A percentile compares a stretch with the other conserved stretches of the same genome.
These are phyloP conservation scores for Neurospora discreta DNA, from an alignment of 495 filamentous ascomycete genomes.

Conservation along the genomic window DNA sequence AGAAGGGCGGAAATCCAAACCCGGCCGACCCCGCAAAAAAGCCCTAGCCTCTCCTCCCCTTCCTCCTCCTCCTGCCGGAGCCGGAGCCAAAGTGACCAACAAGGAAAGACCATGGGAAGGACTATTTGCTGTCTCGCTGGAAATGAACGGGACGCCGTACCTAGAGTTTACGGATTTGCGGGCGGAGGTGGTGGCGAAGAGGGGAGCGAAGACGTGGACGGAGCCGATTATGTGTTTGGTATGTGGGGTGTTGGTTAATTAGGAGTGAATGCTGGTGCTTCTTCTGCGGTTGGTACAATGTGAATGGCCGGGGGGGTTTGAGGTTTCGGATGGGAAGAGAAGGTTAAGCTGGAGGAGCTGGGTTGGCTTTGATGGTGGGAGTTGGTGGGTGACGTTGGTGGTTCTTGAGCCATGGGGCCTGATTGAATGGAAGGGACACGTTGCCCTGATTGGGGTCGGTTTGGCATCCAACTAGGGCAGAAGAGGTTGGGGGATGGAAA, in stretches of 20 bases:
- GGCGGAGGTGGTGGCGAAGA: constrained; percentile 19
- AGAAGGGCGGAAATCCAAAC: constrained; percentile 4
- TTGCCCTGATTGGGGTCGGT: not conserved
- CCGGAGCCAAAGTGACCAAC: constrained; percentile 4
- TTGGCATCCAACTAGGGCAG: not conserved
- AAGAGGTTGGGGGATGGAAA: not conserved
- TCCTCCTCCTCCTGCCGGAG: too few relatives aligned
- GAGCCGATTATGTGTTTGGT: constrained; percentile 33
- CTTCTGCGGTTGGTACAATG: not conserved
- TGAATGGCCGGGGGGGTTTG: not conserved
- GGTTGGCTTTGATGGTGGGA: too few relatives aligned
- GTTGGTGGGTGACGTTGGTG: too few relatives aligned
- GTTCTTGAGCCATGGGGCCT: too few relatives aligned
- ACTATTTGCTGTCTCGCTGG: constrained; percentile 29
- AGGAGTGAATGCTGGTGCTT: not conserved
- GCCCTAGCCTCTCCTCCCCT: not conserved
- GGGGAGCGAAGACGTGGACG: constrained; percentile 36
- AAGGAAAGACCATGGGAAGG: constrained; percentile 30
- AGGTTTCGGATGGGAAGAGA: too few relatives aligned
- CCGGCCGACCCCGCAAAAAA: constrained; percentile 15
- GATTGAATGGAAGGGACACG: too few relatives aligned
- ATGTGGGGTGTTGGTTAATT: constrained; percentile 28
- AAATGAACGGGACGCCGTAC: constrained; percentile 23
- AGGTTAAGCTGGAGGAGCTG: too few relatives aligned
- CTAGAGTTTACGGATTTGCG: constrained; percentile 35